Evolutionary conservation across 1,139 yeast genomes (phyloP).

Genomic region (Suhomyces atakaporum): DNA sequence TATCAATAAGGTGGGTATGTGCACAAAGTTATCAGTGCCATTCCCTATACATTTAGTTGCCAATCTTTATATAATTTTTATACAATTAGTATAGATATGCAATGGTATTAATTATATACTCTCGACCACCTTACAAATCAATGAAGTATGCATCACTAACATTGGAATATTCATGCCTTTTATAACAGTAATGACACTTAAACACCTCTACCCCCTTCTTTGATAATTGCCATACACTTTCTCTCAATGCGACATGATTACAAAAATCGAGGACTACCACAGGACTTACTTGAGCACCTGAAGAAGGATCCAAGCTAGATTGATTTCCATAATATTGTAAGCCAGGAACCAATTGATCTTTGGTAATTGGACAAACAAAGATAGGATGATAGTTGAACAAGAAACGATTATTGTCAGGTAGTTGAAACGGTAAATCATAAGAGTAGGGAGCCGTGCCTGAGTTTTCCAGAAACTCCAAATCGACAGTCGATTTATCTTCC

Average conservation of each 20-base stretch:
- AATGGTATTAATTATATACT: too few species aligned
- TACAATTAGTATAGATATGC: too few species aligned
- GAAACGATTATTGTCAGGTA: conserved; percentile 44
- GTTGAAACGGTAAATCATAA: conserved; percentile 46
- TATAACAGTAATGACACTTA: conserved; percentile 53
- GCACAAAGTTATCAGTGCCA: too few species aligned
- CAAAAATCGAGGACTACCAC: conserved; percentile 49
- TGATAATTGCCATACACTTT: conserved; percentile 47
- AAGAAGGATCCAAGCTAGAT: conserved; percentile 10
- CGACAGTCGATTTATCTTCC: conserved; percentile 6
- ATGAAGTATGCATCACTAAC: conserved; percentile 48
- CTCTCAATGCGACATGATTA: conserved; percentile 47
- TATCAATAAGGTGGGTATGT: too few species aligned
- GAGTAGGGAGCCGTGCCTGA: conserved; percentile 25
- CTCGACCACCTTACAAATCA: conserved; percentile 38
- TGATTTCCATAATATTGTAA: conserved; percentile 26
- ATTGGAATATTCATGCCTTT: conserved; percentile 45
- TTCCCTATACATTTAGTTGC: too few species aligned
- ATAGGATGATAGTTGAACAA: conserved; percentile 71
- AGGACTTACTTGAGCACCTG: conserved; percentile 30
- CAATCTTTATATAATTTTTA: too few species aligned
- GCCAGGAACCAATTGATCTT: conserved; percentile 62
- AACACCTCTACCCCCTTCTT: conserved; percentile 45
- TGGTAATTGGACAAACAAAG: conserved; percentile 87
- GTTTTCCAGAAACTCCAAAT: conserved; percentile 1